Conservation (phyloP, 176 grass and related monocot species). For the maize (Zea mays) region DNA sequence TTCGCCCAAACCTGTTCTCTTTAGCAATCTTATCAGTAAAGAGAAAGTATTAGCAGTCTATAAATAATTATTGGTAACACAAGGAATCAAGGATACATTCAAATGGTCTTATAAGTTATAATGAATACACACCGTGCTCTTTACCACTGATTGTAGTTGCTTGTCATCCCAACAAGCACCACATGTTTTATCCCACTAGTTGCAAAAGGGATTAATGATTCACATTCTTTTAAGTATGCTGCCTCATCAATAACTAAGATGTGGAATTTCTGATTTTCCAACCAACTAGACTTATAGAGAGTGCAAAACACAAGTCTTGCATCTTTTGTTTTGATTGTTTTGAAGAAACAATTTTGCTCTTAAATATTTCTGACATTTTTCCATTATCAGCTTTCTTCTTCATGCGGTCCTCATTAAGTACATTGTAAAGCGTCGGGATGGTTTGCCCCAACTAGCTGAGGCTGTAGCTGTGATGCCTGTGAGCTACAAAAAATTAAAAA, state of each 20-base stretch:
- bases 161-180: slow-evolving; percentile 52
- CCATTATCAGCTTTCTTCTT: too few species aligned
- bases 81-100: background rate
- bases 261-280: background rate
- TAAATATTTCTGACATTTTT: too few species aligned
- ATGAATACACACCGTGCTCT: too few species aligned
- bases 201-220: slow-evolving; percentile 36
- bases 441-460: too few species aligned
- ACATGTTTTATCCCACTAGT: slow-evolving; percentile 26
- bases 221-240: slow-evolving; percentile 51
- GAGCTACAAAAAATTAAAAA: too few species aligned
- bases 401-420: too few species aligned
- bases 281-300: slow-evolving; percentile 18
- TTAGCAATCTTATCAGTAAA: slow-evolving; percentile 26
- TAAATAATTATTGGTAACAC: background rate
- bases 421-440: too few species aligned
- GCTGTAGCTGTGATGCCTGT: too few species aligned
- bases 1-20: background rate
- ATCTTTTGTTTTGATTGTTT: too few species aligned
- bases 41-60: background rate
- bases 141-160: background rate
- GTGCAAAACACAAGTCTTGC: slow-evolving; percentile 34
- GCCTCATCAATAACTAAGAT: slow-evolving; percentile 59
- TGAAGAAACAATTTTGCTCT: too few species aligned
- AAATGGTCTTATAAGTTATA: background rate